A percentile compares a stretch with the other conserved stretches of the same genome.
These are phyloP conservation scores for Hypoxylon fragiforme DNA, from an alignment of 495 filamentous ascomycete genomes.

Conservation along the genomic window DNA sequence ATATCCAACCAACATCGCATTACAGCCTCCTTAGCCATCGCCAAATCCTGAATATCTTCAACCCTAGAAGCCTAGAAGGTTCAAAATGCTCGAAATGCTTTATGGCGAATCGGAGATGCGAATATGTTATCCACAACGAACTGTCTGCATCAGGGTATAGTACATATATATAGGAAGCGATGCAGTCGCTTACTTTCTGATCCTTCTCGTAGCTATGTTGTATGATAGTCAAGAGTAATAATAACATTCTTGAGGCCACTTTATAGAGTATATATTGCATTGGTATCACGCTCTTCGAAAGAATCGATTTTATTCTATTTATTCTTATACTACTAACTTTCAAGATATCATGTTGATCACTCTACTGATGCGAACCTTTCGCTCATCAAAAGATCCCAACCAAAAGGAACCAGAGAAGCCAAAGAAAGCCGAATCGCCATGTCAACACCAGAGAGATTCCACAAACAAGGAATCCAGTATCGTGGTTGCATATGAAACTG, in stretches of 20 bases:
- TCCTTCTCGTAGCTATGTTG: not conserved
- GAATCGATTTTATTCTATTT: not conserved
- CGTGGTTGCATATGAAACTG: not conserved
- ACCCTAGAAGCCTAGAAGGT: not conserved
- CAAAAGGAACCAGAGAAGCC: not conserved
- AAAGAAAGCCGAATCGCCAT: slow-evolving; percentile 11
- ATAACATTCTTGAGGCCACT: too few relatives aligned
- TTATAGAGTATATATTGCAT: too few relatives aligned
- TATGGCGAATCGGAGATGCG: not conserved
- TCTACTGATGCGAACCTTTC: slow-evolving; percentile 3
- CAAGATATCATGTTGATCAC: slow-evolving; percentile 9
- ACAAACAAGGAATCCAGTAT: not conserved
- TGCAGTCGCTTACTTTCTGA: not conserved
- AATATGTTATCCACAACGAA: not conserved
- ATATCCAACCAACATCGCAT: too few relatives aligned
- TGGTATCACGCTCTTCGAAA: too few relatives aligned
- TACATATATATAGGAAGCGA: not conserved
- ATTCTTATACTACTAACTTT: too few relatives aligned
- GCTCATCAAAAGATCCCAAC: not conserved
- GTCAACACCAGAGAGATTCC: slow-evolving; percentile 14
- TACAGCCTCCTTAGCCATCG: not conserved
- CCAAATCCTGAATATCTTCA: not conserved
- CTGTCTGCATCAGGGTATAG: not conserved
- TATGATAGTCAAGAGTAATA: not conserved
- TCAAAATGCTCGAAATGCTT: not conserved